Base-by-base conservation (phyloP, 345 rosid genomes). In the Citrus glauca region DNA sequence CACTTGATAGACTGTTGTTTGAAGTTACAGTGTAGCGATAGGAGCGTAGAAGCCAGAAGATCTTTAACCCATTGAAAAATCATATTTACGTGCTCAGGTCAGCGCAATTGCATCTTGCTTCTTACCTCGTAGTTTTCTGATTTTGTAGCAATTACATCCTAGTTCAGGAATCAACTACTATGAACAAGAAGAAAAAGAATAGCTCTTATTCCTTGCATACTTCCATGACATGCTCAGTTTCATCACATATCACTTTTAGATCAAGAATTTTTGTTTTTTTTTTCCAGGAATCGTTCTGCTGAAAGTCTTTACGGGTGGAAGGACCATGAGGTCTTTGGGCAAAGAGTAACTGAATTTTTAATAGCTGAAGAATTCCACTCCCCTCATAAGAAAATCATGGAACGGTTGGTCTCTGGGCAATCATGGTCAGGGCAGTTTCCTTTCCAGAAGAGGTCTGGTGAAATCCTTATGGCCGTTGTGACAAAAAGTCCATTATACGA, bases 381-480 rank as follows among this genome's bases (percentile, higher is more conserved):
- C 22, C 84, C 83, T 77, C 81, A 87, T 3, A 82, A 74, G 63
- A 67, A 79, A 76, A 88, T 93, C 61, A 69, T 86, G 81, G 85
- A 86, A 19, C 82, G 75, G 27, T 79, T 95, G 79, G 74, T 68
- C 67, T 82, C 77, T 69, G 94, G 95, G 22, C 84, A 86, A 66
- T 83, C 91, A 53, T 93, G 98, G 99, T 89, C 94, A 24, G 98
- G 97, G 72, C 98, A 82, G 88, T 92, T 95, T 72, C 99, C 97
- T 37, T 85, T 90, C 66, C 92, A 78, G 90, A 90, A 86, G 85
- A 88, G 80, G 78, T 85, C 92, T 0, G 97, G 98, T 65, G 91
- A 93, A 71, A 62, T 81, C 0, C 91, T 95, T 75, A 90, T 87
- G 92, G 98, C 92, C 0, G 40, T 89, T 79, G 87, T 87, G 85